phyloP scores from a whole-genome alignment of 2,329 filamentous ascomycete genomes.

The Cordyceps pruinosa region DNA sequence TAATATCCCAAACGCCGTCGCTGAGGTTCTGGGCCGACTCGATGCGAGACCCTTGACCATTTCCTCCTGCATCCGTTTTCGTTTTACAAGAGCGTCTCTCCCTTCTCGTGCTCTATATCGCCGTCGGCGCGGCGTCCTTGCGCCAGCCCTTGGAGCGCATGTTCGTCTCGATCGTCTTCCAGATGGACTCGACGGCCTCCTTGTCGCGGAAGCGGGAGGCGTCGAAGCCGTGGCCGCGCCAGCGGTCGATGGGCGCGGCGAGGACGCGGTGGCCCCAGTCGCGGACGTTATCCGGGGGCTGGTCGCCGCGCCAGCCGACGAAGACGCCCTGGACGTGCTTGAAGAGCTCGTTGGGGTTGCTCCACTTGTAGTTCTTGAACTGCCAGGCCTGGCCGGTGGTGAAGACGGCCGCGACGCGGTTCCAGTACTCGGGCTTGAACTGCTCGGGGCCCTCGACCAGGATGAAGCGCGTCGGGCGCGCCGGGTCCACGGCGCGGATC shows the following conservation, averaged over 20 bases:
- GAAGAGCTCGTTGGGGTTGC: conserved; percentile 80
- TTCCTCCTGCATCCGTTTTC: not conserved
- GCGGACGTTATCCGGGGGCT: conserved; percentile 67
- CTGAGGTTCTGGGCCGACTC: conserved; percentile 4
- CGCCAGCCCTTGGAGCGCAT: conserved; percentile 85
- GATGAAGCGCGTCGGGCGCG: conserved; percentile 80
- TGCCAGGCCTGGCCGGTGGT: conserved; percentile 98
- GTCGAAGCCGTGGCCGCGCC: conserved; percentile 52
- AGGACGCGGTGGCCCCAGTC: conserved; percentile 82
- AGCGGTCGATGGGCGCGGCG: conserved; percentile 76
- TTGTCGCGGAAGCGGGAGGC: conserved; percentile 72
- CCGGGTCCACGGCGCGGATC: conserved; percentile 63
- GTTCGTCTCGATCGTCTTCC: conserved; percentile 78
- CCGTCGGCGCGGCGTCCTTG: conserved; percentile 58
- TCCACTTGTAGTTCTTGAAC: conserved; percentile 98
- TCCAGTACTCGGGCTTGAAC: conserved; percentile 98
- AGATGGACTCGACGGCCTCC: conserved; percentile 88
- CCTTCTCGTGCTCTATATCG: conserved; percentile 31
- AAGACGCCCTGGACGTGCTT: conserved; percentile 80
- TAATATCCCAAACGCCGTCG: conserved; percentile 4
- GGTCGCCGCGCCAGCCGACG: conserved; percentile 85
- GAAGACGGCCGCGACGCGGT: conserved; percentile 89
- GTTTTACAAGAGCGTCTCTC: not conserved
- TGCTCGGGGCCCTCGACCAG: conserved; percentile 88
- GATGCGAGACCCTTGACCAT: conserved; percentile 5